Evolutionary conservation across 257 asterid species (phyloP), one percentile per base, ranked within the genome.

Genomic region (Solanum lignicaule): DNA sequence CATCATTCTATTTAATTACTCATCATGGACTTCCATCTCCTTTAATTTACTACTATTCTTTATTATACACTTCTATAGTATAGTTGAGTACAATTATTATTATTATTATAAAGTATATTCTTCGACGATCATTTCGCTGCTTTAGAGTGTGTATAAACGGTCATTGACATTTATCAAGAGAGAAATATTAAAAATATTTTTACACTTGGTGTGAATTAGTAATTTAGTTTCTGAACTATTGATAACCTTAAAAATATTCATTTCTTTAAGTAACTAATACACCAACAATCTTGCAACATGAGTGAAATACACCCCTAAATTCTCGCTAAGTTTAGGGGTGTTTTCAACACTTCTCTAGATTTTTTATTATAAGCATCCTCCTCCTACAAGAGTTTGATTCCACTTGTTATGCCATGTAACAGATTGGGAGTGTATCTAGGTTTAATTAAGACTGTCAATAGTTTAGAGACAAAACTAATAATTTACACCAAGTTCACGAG

Each of bases 371-470:
- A 52, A 52, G 4, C 0, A 1, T 1, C 9, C 4, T 55, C 2
- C 65, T 18, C n/a, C 2, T 55, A 6, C 4, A 20, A 55, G n/a
- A 55, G 65, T 55, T 55, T 55, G 65, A 55, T 18, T 0, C 4
- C 4, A 55, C n/a, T 55, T 55, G 10, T 18, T 55, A 18, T 52
- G 23, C 0, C 2, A 52, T 52, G n/a, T 52, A 6, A 18, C 1
- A 52, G 0, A 52, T 18, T 52, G n/a, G 0, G 1, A 0, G 1
- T 52, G n/a, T 5, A 52, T 18, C 2, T 52, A 52, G 18, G 0
- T 18, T 52, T 18, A 52, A 18, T 6, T 55, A 55, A 16, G 8
- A 16, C 0, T 16, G 4, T 52, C 8, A 52, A 52, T 52, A 16
- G 4, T 16, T 52, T 0, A 52, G 0, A 52, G 3, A 5, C 9